Conservation (phyloP, 164 flowering plant species). For the Vitis vinifera region ASM3070453v1 NC_081810.1:4079501-4080000, state of each 20-base stretch:
- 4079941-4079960: not conserved
- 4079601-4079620: conserved; percentile 25
- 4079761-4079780: conserved; percentile 79
- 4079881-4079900: conserved; percentile 17
- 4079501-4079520: conserved; percentile 65
- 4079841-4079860: conserved; percentile 7
- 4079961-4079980: not conserved
- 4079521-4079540: conserved; percentile 66
- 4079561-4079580: too few species aligned
- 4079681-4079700: conserved; percentile 92
- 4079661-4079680: conserved; percentile 67
- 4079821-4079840: conserved; percentile 12
- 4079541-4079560: conserved; percentile 1
- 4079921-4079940: too few species aligned
- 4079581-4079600: not conserved
- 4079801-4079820: conserved; percentile 29
- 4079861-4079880: conserved; percentile 10
- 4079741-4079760: conserved; percentile 60
- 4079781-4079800: conserved; percentile 46
- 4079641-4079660: conserved; percentile 81
- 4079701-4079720: conserved; percentile 52
- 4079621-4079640: conserved; percentile 74
- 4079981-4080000: not conserved
- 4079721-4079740: conserved; percentile 24
- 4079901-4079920: not conserved